Evolutionary conservation across 1,139 yeast species (phyloP), one percentile per base, ranked within the genome.

Genomic region (Lodderomyces oxycetoniae): DNA sequence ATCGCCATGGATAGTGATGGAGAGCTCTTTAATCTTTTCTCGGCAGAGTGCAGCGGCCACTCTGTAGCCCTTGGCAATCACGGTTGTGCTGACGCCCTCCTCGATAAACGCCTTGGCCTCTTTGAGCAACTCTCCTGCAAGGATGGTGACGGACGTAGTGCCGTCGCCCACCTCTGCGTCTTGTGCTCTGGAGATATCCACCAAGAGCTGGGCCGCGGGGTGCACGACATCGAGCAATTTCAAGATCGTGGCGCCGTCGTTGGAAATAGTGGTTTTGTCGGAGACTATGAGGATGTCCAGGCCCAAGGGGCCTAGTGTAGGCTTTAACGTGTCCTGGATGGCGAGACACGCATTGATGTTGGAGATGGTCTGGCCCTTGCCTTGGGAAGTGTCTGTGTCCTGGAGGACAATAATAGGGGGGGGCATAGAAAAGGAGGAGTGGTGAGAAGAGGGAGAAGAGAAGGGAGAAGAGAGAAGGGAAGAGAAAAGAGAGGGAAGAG

Each of bases 161-260:
- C 99, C 99, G 59, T 91, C 99, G 43, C 99, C 99, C 38, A 91
- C 97, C 61, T 91, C 99, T 15, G 96, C 96, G 61, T 91, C 99
- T 63, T 91, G 99, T 1, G 97, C 81, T 53, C 96, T 76, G 10
- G 96, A 86, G 40, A 91, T 86, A 57, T 91, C 99, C 35, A 91
- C 98, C 46, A 91, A 67, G 57, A 91, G 82, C 56, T 85, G 84
- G 9, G 98, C 98, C 11, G 98, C 98, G 5, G 99, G 98, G 55
- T 91, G 99, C 17, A 93, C 96, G 39, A 93, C 94, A 54, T 93
- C 98, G 48, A 91, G 67, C 42, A 89, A 71, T 57, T 84, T 87
- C 58, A 91, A 70, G 48, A 91, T 91, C 2, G 99, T 93, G 33
- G 98, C 98, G 41, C 98, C 99, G 56, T 91, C 99, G 60, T 91